These are phyloP conservation scores for Sorghum bicolor DNA, from an alignment of 176 grass and related monocot genomes.

Conservation along the genomic window DNA sequence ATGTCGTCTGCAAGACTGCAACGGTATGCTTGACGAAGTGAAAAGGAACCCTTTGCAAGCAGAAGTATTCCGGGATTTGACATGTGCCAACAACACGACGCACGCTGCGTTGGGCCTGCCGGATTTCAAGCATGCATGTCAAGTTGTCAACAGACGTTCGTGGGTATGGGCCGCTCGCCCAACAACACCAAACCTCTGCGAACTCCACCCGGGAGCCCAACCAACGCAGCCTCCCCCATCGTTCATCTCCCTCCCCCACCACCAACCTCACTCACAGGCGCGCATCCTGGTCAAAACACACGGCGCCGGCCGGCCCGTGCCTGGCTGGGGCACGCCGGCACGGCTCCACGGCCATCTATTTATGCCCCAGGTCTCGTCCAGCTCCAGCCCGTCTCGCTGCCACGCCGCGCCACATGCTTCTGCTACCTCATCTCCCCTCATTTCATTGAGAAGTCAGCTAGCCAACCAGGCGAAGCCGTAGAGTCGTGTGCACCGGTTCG, in stretches of 20 bases:
- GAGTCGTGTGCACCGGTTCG: background rate
- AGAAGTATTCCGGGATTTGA: background rate
- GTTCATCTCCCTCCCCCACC: background rate
- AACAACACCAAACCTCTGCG: conserved; percentile 17
- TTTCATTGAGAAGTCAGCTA: background rate
- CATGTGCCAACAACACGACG: background rate
- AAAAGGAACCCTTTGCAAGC: too few species aligned
- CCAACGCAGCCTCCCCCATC: background rate
- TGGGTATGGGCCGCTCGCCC: conserved; percentile 21
- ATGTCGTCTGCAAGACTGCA: too few species aligned
- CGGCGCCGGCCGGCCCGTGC: background rate
- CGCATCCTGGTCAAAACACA: background rate
- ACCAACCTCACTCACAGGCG: background rate
- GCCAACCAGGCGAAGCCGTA: background rate
- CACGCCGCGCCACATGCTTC: background rate
- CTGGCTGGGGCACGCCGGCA: background rate
- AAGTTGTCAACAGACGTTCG: background rate
- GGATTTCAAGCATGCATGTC: background rate
- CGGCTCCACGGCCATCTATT: background rate
- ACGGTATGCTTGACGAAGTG: too few species aligned
- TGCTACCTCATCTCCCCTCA: background rate
- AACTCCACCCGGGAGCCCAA: conserved; percentile 13
- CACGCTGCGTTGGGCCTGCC: background rate
- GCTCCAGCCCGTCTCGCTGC: background rate
- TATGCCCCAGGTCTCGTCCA: conserved; percentile 10